Percentiles rank a stretch among this genome's conserved stretches.
These are phyloP conservation scores for Candida hungchunana DNA, from an alignment of 805 yeast genomes.

Conservation along the genomic window DNA sequence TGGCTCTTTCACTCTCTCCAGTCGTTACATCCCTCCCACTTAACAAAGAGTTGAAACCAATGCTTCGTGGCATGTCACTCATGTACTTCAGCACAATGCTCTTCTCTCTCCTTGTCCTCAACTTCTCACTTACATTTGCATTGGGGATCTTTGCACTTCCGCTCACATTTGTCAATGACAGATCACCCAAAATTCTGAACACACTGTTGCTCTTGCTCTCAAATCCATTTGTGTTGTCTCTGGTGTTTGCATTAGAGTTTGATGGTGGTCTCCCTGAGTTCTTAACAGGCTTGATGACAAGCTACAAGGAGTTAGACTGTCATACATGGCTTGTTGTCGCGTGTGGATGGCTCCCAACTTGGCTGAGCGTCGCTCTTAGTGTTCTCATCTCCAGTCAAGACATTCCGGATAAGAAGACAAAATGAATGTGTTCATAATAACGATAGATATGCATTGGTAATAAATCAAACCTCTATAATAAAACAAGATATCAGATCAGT, in stretches of 20 bases:
- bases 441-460: no score
- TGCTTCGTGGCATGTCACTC: conserved; percentile 43
- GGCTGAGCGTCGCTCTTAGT: conserved; percentile 48
- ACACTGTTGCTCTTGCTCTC: conserved; percentile 36
- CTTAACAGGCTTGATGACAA: conserved; percentile 49
- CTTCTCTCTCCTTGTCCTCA: conserved; percentile 71
- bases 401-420: conserved; percentile 9
- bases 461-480: no score
- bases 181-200: conserved; percentile 21
- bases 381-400: conserved; percentile 3
- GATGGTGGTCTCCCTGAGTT: conserved; percentile 20
- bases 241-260: conserved; percentile 29
- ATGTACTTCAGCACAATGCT: conserved; percentile 64
- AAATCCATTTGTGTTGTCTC: conserved; percentile 45
- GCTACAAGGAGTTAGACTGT: conserved; percentile 66
- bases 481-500: no score
- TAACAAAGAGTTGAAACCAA: conserved; percentile 15
- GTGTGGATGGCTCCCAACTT: conserved; percentile 79
- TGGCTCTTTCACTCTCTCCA: conserved; percentile 21
- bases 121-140: conserved; percentile 74
- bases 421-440: no score
- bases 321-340: conserved; percentile 83
- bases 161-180: conserved; percentile 48
- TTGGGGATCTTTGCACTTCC: conserved; percentile 76
- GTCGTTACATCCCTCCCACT: conserved; percentile 12